Evolutionary conservation across 768 basidiomycete species (phyloP), one percentile per base, ranked within the genome.

Genomic region (Mycena belliarum): DNA sequence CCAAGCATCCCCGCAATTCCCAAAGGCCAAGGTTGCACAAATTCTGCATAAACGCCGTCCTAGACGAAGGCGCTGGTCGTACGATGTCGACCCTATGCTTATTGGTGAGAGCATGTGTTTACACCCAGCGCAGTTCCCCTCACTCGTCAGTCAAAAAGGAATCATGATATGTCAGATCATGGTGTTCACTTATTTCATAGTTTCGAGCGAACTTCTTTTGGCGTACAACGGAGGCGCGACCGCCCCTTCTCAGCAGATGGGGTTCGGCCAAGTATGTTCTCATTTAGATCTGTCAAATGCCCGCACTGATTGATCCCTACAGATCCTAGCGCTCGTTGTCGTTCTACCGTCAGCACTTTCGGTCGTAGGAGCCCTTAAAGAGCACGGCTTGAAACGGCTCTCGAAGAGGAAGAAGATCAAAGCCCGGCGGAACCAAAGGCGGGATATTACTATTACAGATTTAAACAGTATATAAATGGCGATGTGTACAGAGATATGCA

Each of bases 251-350:
- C 53, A 41, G 57, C 65, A 71, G 48, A 76, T 75, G 72, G 70
- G 73, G 1, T 79, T 77, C 66, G 76, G 76, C 16, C 76, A 73
- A 65, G 72, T 73, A 61, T 29, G 51, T 44, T 14, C 20, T 21
- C 21, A n/a, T 42, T 56, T 33, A 6, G 6, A 33, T 26, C 16
- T 41, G 7, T n/a, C 11, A 4, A n/a, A n/a, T 10, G 37, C 18
- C 20, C 18, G 16, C 37, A 18, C 2, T 10, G 18, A 38, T n/a
- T n/a, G 18, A n/a, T n/a, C 10, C 37, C 37, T n/a, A 8, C 28
- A 78, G 67, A 77, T 77, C 43, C 62, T 79, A 18, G 76, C 78
- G 2, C 62, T 79, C 38, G 70, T 77, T 24, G 73, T 76, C 23
- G 68, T 76, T 35, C 65, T 75, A n/a, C 77, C 77, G 9, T 75